Base-by-base conservation (phyloP, 2,329 filamentous ascomycete genomes). In the Orbilia ellipsospora region DNA sequence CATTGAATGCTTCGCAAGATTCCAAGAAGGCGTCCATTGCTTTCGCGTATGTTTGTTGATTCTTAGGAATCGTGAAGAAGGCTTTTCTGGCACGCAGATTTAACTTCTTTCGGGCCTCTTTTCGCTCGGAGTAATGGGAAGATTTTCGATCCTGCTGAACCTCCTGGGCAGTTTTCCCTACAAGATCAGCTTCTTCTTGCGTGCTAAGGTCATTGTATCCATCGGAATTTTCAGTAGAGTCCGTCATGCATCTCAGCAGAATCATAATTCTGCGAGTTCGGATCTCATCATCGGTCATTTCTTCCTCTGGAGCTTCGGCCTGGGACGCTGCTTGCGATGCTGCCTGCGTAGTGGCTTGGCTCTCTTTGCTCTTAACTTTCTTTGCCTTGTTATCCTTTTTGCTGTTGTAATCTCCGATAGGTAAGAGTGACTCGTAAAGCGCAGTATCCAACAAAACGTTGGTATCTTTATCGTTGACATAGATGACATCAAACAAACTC, bases 1-100 rank as follows among this genome's bases (percentile, higher is more conserved):
- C 93, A 80, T 98, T 97, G 83, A 92, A 96, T 13, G 90, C 87
- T 81, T 97, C 94, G 80, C 93, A 97, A n/a, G 90, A 86, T 78
- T 91, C 89, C 56, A 99, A 84, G 79, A 94, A 93, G n/a, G 89
- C 86, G 45, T 89, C 87, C 74, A 97, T 85, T 45, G 91, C 90
- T 73, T 89, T 89, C 31, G 91, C 89, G 79, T 92, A 90, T 57
- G 89, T 87, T 2, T 90, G 87, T 81, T 96, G 94, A 54, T 92
- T 89, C 31, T 87, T 87, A 81, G 96, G 92, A 82, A 96, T 88
- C 15, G 91, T 90, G 80, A 96, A 95, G 82, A 98, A 96, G 0
- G 95, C 94, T 78, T 89, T 91, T 81, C 92, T 94, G 0, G 94
- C 90, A 77, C 88, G 89, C 1, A 87, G 84, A 79, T 96, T 92